phyloP scores from a whole-genome alignment of 495 filamentous ascomycete species.

The Wilcoxina mikolae region DNA sequence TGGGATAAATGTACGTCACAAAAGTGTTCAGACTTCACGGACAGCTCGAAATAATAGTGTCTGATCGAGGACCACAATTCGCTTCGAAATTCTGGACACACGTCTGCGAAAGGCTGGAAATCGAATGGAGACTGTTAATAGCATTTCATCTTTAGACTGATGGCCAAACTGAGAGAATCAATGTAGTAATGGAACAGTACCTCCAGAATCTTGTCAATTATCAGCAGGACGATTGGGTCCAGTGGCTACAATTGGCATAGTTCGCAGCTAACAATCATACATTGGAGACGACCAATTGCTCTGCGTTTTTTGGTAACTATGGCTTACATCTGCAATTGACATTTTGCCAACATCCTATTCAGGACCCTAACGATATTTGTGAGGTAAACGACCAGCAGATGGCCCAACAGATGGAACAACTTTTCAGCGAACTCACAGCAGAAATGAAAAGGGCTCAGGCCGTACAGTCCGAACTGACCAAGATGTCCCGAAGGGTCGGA shows the following conservation, averaged over 20 bases:
- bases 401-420: too few relatives aligned
- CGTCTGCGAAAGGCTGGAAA: background rate
- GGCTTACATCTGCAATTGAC: too few relatives aligned
- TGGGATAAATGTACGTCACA: too few relatives aligned
- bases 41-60: constrained; percentile 1
- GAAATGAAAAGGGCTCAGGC: too few relatives aligned
- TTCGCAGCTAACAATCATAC: constrained; percentile 26
- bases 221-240: constrained; percentile 14
- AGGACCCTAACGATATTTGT: too few relatives aligned
- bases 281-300: too few relatives aligned
- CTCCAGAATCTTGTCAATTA: constrained; percentile 10
- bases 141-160: constrained; percentile 17
- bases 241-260: constrained; percentile 13
- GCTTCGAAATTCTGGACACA: constrained; percentile 6
- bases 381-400: too few relatives aligned
- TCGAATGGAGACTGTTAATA: background rate
- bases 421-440: too few relatives aligned
- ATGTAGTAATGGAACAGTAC: constrained; percentile 15
- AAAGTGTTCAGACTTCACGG: constrained; percentile 11
- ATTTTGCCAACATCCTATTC: too few relatives aligned
- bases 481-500: too few relatives aligned
- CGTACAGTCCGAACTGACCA: too few relatives aligned
- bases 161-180: constrained; percentile 17
- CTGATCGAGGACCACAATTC: constrained; percentile 8
- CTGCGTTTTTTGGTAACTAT: too few relatives aligned